Evolutionary conservation across 2,329 filamentous ascomycete genomes (phyloP), one percentile per base, ranked within the genome.

Genomic region (Colletotrichum sp.): DNA sequence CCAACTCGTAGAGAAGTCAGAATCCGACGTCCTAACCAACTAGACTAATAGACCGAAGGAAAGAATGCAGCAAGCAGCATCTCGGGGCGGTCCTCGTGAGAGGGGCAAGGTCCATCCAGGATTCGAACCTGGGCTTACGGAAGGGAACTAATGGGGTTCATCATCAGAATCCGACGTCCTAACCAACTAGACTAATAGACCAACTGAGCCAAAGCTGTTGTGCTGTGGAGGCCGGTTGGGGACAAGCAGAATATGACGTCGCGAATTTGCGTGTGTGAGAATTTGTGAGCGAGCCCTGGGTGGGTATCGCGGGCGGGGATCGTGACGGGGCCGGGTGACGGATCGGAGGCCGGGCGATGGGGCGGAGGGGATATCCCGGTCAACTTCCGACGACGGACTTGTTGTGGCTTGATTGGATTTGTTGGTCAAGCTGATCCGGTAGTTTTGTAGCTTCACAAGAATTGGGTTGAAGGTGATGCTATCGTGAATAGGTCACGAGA

Each of bases 171-270:
- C 73, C 73, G 73, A 73, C 72, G 72, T 75, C 72, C 72, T 75
- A 75, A 75, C 72, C 72, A 75, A 75, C 72, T 75, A 75, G 73
- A 75, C 73, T 75, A 75, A 75, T 73, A 75, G 73, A 75, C 73
- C 70, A 10, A 26, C 8, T 3, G 5, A 60, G n/a, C 15, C 48
- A 16, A 10, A 15, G 21, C 1, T 57, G 18, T 1, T 7, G 15
- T 24, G 30, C 16, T 32, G 28, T 61, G 63, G 16, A 3, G 3
- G 8, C 57, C 0, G 9, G 3, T 2, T 0, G 67, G 2, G 2
- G 6, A 6, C 6, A 9, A 6, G 28, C 69, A n/a, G 18, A 72
- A 30, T 72, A 34, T 59, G 32, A 39, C 12, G 15, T 12, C 48
- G 16, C 2, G 9, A 55, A 10, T 24, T 32, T 7, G 8, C 21